Base-by-base conservation (phyloP, 306 rosid species). In the Nissolia schottii region DNA sequence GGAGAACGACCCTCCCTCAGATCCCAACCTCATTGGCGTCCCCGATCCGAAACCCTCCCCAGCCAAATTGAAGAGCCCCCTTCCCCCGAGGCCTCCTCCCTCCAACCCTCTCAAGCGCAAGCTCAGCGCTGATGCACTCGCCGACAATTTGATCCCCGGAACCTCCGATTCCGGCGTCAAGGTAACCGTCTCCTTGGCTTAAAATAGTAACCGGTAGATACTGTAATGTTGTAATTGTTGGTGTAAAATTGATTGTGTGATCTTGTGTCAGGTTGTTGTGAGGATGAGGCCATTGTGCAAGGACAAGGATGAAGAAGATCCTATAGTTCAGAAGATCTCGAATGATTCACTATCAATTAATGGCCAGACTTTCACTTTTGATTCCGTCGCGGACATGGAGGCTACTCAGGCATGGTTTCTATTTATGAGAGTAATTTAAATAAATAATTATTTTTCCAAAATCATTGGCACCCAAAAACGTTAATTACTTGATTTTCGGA, bases 71-170 rank as follows among this genome's bases (percentile, higher is more conserved):
- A 92, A 88, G 87, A 84, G 84, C 28, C 96, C 90, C 15, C 64
- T 95, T 37, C 99, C 99, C 0, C 99, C 99, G 0, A 83, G 96
- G 13, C 99, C 97, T 0, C 97, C 96, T 1, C 68, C 97, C 45
- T 85, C 89, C 9, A 95, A 91, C 38, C 97, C 99, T 46, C 97
- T 91, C 69, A 95, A 91, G 81, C 87, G 99, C 75, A 95, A 95
- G 89, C 97, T 95, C 56, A 58, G 22, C 63, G 67, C 77, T 50
- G 97, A 89, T 37, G 18, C 82, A 3, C 66, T 81, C 24, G 46
- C 77, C 7, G 96, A 95, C 23, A 84, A 76, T 80, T 78, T 84
- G 0, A 80, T 69, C 48, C 61, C 82, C 0, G 88, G 87, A 13
- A 3, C 71, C 38, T 84, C 87, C 40, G 99, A 95, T 80, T 95